Percentiles rank a stretch among this genome's conserved stretches.
Evolutionary conservation across 2,329 filamentous ascomycete species (phyloP).

Genomic region (Hypoxylon sp.): DNA sequence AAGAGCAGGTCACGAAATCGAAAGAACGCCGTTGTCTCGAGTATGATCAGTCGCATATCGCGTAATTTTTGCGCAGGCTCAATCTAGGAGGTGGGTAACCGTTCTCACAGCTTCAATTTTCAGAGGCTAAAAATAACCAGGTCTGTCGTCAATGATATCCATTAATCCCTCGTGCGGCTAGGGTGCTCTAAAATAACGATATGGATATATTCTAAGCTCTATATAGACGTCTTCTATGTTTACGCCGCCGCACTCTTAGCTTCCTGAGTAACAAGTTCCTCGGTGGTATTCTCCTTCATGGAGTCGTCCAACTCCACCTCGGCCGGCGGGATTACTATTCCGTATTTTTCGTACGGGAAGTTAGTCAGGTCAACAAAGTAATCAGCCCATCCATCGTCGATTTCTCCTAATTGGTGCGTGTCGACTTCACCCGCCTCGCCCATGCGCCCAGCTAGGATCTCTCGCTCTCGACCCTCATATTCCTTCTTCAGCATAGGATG

Average conservation of each 20-base stretch:
- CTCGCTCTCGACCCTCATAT: slow-evolving; percentile 80
- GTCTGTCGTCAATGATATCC: not conserved
- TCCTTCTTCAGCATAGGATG: slow-evolving; percentile 83
- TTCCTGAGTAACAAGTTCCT: slow-evolving; percentile 45
- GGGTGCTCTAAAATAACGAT: not conserved
- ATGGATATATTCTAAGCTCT: slow-evolving; percentile 10
- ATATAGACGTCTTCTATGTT: not conserved
- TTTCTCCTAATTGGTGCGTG: slow-evolving; percentile 69
- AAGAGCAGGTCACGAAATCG: slow-evolving; percentile 36
- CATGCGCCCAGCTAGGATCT: slow-evolving; percentile 86
- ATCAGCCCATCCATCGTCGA: slow-evolving; percentile 74
- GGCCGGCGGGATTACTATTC: slow-evolving; percentile 65
- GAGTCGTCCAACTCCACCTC: slow-evolving; percentile 61
- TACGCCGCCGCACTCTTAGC: slow-evolving; percentile 16
- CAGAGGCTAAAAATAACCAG: slow-evolving; percentile 8
- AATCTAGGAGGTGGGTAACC: not conserved
- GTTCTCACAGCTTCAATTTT: not conserved
- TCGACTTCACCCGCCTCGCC: slow-evolving; percentile 74
- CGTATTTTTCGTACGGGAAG: slow-evolving; percentile 73
- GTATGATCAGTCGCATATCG: not conserved
- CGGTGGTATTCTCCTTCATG: slow-evolving; percentile 59
- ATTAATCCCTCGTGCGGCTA: not conserved
- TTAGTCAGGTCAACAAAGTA: slow-evolving; percentile 65
- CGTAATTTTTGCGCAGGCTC: not conserved
- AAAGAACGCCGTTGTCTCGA: not conserved